These are phyloP conservation scores for Solanum infundibuliforme DNA, from an alignment of 257 asterid species.

Conservation along the genomic window DNA sequence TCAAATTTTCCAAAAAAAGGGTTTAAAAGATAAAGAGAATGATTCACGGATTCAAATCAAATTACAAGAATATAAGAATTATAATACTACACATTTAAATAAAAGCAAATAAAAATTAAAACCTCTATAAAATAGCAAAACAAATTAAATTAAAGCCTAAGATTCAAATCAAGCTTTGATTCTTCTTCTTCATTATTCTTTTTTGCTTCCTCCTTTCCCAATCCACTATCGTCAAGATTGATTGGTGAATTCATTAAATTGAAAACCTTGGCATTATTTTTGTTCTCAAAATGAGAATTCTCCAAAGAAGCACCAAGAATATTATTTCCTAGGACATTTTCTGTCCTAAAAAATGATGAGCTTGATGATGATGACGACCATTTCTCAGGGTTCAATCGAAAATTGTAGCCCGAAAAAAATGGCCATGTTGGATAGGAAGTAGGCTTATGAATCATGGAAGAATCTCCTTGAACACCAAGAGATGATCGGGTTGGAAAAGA, in stretches of 20 bases:
- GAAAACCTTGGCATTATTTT: neutral
- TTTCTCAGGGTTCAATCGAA: constrained; percentile 11
- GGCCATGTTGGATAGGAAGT: constrained; percentile 21
- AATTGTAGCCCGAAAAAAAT: constrained; percentile 1
- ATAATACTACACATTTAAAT: neutral
- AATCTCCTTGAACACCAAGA: constrained; percentile 30
- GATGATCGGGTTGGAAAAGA: constrained; percentile 11
- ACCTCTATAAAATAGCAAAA: neutral
- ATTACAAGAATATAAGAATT: neutral
- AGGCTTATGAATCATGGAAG: constrained; percentile 34
- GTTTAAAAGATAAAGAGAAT: neutral
- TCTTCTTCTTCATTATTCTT: neutral
- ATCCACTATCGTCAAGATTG: neutral
- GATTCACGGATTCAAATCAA: neutral
- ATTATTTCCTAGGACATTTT: neutral
- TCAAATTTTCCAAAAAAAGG: neutral
- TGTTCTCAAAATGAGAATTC: neutral
- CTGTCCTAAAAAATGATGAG: constrained; percentile 3
- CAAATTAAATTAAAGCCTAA: neutral
- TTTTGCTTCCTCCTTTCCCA: neutral
- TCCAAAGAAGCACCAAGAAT: neutral
- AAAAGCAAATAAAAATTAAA: neutral
- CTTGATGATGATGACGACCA: constrained; percentile 10
- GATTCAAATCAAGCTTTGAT: neutral
- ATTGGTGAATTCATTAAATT: neutral